A percentile compares a stretch with the other conserved stretches of the same genome.
Conservation (phyloP, 192 early-diverging fungal genomes). For the Rhizophagus sp. region DNA sequence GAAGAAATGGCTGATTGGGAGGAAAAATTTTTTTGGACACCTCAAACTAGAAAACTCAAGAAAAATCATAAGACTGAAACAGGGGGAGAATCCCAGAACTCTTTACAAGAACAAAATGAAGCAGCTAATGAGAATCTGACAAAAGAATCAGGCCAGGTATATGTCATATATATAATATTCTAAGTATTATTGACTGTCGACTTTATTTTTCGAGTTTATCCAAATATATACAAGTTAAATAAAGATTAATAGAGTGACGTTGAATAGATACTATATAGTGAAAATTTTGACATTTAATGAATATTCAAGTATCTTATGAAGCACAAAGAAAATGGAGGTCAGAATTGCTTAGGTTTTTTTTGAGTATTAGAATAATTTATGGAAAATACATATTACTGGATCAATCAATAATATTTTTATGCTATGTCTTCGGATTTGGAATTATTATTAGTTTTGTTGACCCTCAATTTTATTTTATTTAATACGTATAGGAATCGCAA, state of each 20-base stretch:
- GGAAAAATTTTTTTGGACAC: constrained; percentile 64
- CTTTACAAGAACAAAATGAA: neutral
- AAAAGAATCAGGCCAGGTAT: constrained; percentile 4
- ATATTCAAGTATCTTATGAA: too few species aligned
- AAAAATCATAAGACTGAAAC: neutral
- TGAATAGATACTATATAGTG: too few species aligned
- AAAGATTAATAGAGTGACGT: too few species aligned
- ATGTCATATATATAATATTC: too few species aligned
- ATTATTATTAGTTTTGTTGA: neutral
- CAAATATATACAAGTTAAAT: too few species aligned
- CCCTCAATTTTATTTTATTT: neutral
- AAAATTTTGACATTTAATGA: too few species aligned
- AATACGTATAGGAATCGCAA: neutral
- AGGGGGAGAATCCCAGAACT: neutral
- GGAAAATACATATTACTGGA: too few species aligned
- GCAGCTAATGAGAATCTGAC: neutral
- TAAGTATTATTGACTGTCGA: too few species aligned
- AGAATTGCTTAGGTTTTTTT: too few species aligned
- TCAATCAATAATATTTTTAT: neutral
- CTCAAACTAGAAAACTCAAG: constrained; percentile 15
- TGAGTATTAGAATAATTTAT: too few species aligned
- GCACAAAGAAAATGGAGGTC: too few species aligned
- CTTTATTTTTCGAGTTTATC: too few species aligned
- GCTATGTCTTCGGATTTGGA: neutral
- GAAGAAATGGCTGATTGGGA: constrained; percentile 54